phyloP scores from a whole-genome alignment of 805 yeast species.

The Metschnikowia koreensis region DNA sequence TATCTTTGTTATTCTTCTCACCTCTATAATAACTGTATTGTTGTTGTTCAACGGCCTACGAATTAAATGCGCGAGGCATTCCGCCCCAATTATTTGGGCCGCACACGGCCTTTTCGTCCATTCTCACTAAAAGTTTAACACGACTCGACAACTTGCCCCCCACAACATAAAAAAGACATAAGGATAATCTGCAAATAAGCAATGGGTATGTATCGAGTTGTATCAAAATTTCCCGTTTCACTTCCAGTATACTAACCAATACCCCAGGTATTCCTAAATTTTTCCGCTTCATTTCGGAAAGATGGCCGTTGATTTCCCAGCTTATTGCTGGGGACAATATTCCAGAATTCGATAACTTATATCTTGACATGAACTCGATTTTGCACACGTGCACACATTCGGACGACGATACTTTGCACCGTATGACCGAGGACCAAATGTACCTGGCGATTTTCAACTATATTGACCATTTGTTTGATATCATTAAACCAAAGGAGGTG shows the following conservation, averaged over 20 bases:
- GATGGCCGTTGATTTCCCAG: conserved; percentile 97
- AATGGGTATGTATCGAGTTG: conserved; percentile 4
- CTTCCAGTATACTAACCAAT: conserved; percentile 6
- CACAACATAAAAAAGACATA: neutral
- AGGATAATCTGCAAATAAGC: neutral
- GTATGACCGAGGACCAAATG: conserved; percentile 85
- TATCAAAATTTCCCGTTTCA: neutral
- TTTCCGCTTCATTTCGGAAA: conserved; percentile 92
- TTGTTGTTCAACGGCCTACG: neutral
- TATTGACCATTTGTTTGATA: conserved; percentile 87
- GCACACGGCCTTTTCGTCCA: conserved; percentile 14
- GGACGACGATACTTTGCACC: conserved; percentile 55
- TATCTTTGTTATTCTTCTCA: no score
- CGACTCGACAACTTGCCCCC: neutral
- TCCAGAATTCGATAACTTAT: conserved; percentile 92
- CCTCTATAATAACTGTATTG: neutral
- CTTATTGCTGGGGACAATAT: conserved; percentile 75
- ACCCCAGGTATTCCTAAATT: conserved; percentile 89
- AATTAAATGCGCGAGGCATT: no score
- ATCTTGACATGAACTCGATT: conserved; percentile 97
- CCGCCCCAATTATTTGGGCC: conserved; percentile 5
- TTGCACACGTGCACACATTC: conserved; percentile 91
- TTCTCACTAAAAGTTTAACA: conserved; percentile 6
- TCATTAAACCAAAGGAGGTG: conserved; percentile 80
- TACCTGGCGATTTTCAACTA: conserved; percentile 90